phyloP scores from a whole-genome alignment of 148 eudicot genomes.

The Rhododendron griersonianum region DNA sequence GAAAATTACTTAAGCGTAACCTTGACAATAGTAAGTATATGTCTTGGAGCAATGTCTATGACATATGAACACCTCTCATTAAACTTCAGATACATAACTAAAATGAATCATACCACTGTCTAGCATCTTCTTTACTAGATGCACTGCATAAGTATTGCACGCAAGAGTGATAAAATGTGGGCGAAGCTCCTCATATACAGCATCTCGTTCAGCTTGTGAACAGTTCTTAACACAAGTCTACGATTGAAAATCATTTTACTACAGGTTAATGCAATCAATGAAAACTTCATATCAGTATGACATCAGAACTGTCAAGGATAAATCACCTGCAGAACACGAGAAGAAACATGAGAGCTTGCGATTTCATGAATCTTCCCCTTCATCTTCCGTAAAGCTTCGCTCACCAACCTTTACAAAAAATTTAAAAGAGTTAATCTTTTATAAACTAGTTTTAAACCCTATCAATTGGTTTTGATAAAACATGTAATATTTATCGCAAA shows the following conservation, averaged over 20 bases:
- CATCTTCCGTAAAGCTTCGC: constrained; percentile 83
- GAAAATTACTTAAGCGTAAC: neutral
- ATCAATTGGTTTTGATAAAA: neutral
- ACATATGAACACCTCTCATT: neutral
- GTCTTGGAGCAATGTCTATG: neutral
- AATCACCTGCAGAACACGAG: constrained; percentile 94
- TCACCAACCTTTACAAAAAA: constrained; percentile 52
- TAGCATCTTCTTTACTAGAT: constrained; percentile 81
- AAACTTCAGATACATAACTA: neutral
- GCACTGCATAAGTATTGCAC: constrained; percentile 79
- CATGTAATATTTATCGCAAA: neutral
- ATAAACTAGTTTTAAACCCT: neutral
- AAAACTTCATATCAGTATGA: neutral
- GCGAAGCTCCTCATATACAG: constrained; percentile 63
- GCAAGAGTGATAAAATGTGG: constrained; percentile 85
- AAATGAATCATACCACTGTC: constrained; percentile 60
- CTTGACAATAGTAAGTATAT: neutral
- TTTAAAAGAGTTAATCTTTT: neutral
- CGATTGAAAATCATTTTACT: constrained; percentile 11
- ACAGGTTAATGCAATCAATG: neutral
- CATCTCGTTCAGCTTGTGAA: constrained; percentile 75
- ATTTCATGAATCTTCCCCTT: constrained; percentile 90
- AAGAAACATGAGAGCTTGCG: constrained; percentile 82
- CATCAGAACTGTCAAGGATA: constrained; percentile 8
- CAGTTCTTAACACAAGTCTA: constrained; percentile 92